phyloP scores from a whole-genome alignment of 2,329 filamentous ascomycete species.

The Tolypocladium ovalisporum region DNA sequence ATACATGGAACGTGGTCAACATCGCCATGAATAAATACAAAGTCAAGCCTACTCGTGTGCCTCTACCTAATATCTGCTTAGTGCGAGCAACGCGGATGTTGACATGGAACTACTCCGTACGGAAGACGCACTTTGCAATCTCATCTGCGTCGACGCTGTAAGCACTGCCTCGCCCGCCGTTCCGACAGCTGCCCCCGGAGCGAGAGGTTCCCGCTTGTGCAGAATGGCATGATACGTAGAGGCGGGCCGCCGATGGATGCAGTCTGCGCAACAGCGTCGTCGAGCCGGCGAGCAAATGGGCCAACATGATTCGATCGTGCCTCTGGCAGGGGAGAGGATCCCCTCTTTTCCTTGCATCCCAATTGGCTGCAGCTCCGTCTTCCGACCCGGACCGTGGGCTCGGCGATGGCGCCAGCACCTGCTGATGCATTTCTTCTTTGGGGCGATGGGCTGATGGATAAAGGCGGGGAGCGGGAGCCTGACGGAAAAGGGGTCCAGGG shows the following conservation, averaged over 20 bases:
- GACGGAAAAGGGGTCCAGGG: neutral
- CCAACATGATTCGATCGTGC: neutral
- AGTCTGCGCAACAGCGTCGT: neutral
- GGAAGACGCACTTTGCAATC: neutral
- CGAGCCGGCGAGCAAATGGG: neutral
- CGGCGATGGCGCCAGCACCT: neutral
- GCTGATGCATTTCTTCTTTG: neutral
- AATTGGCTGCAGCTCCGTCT: neutral
- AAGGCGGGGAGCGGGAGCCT: too few species aligned
- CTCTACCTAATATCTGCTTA: too few species aligned
- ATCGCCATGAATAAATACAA: neutral
- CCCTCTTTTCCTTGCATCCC: neutral
- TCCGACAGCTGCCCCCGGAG: neutral
- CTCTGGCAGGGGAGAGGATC: neutral
- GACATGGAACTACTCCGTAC: too few species aligned
- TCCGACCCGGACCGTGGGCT: neutral
- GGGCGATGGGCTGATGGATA: neutral
- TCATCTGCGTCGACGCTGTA: neutral
- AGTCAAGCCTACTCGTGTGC: neutral
- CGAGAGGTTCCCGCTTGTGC: neutral
- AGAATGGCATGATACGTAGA: constrained; percentile 2
- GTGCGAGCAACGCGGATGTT: too few species aligned
- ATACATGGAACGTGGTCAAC: neutral
- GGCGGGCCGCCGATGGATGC: neutral
- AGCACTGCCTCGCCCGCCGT: neutral